Conservation (phyloP, 1,284 basidiomycete genomes). For the Golubevia pallescens region DNA sequence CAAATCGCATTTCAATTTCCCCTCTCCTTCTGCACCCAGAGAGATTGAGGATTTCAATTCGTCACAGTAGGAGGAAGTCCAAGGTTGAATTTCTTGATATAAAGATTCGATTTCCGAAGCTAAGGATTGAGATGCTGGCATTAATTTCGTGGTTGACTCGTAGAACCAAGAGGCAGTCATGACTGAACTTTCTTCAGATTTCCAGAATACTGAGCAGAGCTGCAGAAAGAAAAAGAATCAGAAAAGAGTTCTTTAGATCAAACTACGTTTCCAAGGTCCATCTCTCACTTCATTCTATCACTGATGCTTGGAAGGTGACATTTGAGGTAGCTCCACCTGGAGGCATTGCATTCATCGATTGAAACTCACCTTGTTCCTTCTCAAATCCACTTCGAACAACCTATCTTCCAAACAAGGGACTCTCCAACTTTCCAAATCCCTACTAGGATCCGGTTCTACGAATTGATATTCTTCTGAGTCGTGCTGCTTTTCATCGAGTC, state of each 20-base stretch:
- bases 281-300: too few species aligned
- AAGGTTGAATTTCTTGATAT: slow-evolving; percentile 24
- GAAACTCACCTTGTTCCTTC: slow-evolving; percentile 14
- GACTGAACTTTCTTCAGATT: slow-evolving; percentile 21
- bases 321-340: too few species aligned
- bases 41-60: slow-evolving; percentile 43
- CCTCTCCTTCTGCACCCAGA: slow-evolving; percentile 39
- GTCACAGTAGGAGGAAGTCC: slow-evolving; percentile 40
- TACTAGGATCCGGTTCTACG: slow-evolving; percentile 22
- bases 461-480: too few species aligned
- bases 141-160: slow-evolving; percentile 34
- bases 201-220: slow-evolving; percentile 41
- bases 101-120: slow-evolving; percentile 34
- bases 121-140: slow-evolving; percentile 24
- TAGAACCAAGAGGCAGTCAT: slow-evolving; percentile 40
- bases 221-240: too few species aligned
- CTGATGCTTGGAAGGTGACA: too few species aligned
- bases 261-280: too few species aligned
- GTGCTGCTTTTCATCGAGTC: too few species aligned
- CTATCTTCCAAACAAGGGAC: slow-evolving; percentile 35
- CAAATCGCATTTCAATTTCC: slow-evolving; percentile 40
- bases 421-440: slow-evolving; percentile 16
- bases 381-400: slow-evolving; percentile 44
- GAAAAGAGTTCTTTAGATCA: too few species aligned
- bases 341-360: too few species aligned